Percentiles rank a stretch among this genome's conserved stretches.
Conservation (phyloP, 169 alveolate genomes). For the Plasmodium fragile region DNA sequence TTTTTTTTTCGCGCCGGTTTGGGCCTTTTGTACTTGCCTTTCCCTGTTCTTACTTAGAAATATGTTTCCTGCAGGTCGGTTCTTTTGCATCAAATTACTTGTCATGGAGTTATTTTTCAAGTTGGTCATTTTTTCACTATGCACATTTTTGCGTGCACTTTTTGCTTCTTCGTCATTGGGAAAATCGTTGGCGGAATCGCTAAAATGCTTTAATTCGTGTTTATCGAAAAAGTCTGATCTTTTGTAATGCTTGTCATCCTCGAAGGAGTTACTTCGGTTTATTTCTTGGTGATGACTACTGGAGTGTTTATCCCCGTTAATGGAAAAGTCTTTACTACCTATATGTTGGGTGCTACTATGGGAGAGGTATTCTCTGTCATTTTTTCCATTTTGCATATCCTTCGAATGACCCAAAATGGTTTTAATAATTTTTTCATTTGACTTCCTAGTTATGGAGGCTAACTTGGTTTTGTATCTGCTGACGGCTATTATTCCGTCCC, state of each 20-base stretch:
- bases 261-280: slow-evolving; percentile 15
- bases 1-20: background rate
- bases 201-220: slow-evolving; percentile 1
- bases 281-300: background rate
- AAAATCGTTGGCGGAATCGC: background rate
- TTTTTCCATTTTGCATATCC: background rate
- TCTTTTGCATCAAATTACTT: slow-evolving; percentile 19
- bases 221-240: background rate
- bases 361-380: background rate
- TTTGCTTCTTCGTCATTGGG: background rate
- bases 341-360: background rate
- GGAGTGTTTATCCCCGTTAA: background rate
- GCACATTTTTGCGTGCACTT: slow-evolving; percentile 4
- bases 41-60: background rate
- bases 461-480: slow-evolving; percentile 50
- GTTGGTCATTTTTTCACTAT: slow-evolving; percentile 1
- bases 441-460: slow-evolving; percentile 38
- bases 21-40: background rate
- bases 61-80: background rate
- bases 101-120: slow-evolving; percentile 15
- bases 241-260: slow-evolving; percentile 6
- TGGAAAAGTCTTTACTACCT: background rate
- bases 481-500: slow-evolving; percentile 67
- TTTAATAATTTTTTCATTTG: slow-evolving; percentile 70
- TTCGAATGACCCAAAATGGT: slow-evolving; percentile 43